Evolutionary conservation across 2,329 filamentous ascomycete species (phyloP), one percentile per base, ranked within the genome.

Genomic region (Sporothrix protearum): DNA sequence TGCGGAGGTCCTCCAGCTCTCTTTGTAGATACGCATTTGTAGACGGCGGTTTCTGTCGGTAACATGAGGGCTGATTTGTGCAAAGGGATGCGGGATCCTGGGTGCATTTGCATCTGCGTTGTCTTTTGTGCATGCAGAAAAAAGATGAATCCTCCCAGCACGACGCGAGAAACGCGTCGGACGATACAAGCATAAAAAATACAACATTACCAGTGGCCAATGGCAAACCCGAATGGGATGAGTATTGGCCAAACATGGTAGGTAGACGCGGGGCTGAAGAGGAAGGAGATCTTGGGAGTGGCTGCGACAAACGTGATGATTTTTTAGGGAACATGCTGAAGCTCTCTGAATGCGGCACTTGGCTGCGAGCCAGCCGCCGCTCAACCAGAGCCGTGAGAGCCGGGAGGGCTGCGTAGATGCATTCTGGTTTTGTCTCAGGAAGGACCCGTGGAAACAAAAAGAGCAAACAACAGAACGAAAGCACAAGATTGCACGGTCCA

Each of bases 331-430:
- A 33, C 4, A 39, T 14, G 16, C 19, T 33, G 10, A 57, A 39
- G 19, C 42, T 36, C 22, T 53, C 68, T 51, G 28, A 39, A 70
- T 36, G 12, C 10, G 57, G 69, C 45, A 70, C 10, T 64, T 70
- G 57, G 42, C 53, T 53, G 68, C 68, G 68, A 70, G 55, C 25
- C 39, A 64, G 68, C 42, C 30, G 57, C 42, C 42, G 10, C 53
- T 42, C 55, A 63, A 70, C 45, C 68, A 39, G 57, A 64, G 19
- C n/a, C 28, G 22, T 6, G 28, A 16, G 39, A 28, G 22, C 33
- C 2, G 30, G 4, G 6, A 59, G 14, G 19, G 16, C 55, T n/a
- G 33, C 30, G n/a, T n/a, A n/a, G n/a, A n/a, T n/a, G n/a, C n/a
- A n/a, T n/a, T 61, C 19, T 61, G 55, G 55, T 39, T 14, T 22